phyloP scores from a whole-genome alignment of 1,139 yeast species.

The Saccharomyces hybrid region DNA sequence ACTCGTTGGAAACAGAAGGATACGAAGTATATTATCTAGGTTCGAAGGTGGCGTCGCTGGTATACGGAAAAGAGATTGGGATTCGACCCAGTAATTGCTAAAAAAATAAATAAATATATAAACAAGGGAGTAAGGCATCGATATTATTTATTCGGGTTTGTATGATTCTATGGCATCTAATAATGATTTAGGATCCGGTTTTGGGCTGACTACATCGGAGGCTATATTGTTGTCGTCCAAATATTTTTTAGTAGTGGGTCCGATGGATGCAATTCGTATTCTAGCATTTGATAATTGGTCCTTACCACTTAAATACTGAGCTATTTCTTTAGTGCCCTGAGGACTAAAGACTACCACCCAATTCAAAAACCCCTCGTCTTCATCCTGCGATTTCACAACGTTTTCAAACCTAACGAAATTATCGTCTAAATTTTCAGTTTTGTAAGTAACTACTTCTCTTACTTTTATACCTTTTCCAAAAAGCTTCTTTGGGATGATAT shows the following conservation, averaged over 20 bases:
- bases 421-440: conserved; percentile 48
- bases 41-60: conserved; percentile 33
- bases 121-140: neutral
- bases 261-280: conserved; percentile 68
- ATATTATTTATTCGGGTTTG: neutral
- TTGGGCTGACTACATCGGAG: conserved; percentile 59
- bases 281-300: conserved; percentile 8
- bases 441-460: conserved; percentile 60
- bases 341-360: conserved; percentile 91
- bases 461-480: conserved; percentile 41
- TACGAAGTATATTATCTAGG: conserved; percentile 23
- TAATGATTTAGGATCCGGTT: conserved; percentile 65
- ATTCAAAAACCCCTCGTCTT: conserved; percentile 9
- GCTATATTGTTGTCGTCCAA: conserved; percentile 43
- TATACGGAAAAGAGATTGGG: conserved; percentile 23
- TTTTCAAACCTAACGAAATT: conserved; percentile 38
- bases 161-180: conserved; percentile 32
- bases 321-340: conserved; percentile 67
- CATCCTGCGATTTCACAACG: conserved; percentile 8
- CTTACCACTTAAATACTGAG: conserved; percentile 35
- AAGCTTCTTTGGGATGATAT: conserved; percentile 65
- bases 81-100: conserved; percentile 1
- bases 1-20: conserved; percentile 21
- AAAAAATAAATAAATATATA: neutral
- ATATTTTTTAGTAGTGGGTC: conserved; percentile 82